phyloP scores from a whole-genome alignment of 768 basidiomycete genomes.

The Mycena maculata region DNA sequence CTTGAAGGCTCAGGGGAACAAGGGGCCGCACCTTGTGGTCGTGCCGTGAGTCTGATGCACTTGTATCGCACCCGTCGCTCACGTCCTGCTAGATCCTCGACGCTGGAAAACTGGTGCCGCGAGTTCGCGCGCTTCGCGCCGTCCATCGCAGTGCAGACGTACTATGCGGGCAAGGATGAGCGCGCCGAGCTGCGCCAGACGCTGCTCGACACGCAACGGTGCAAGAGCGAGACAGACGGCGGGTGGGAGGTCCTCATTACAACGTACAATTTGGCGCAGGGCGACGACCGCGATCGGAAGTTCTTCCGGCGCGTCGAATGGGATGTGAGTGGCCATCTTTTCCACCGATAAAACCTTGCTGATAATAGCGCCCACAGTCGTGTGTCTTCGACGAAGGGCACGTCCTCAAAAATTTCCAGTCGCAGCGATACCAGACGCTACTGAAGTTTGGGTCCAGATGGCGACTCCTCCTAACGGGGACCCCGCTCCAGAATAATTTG shows the following conservation, averaged over 20 bases:
- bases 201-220: slow-evolving; percentile 69
- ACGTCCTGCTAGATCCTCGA: slow-evolving; percentile 77
- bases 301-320: slow-evolving; percentile 93
- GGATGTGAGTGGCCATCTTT: slow-evolving; percentile 72
- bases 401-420: slow-evolving; percentile 96
- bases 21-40: slow-evolving; percentile 92
- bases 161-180: slow-evolving; percentile 94
- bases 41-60: slow-evolving; percentile 79
- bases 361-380: slow-evolving; percentile 63
- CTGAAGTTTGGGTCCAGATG: slow-evolving; percentile 88
- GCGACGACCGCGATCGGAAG: slow-evolving; percentile 89
- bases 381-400: slow-evolving; percentile 98
- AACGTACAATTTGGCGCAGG: slow-evolving; percentile 94
- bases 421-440: slow-evolving; percentile 93
- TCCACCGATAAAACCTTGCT: too few relatives aligned
- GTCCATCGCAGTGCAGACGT: slow-evolving; percentile 85
- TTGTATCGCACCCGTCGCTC: slow-evolving; percentile 7
- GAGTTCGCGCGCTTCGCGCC: slow-evolving; percentile 95
- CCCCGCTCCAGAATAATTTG: slow-evolving; percentile 92
- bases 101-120: slow-evolving; percentile 97
- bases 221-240: slow-evolving; percentile 57
- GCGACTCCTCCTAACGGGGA: slow-evolving; percentile 94
- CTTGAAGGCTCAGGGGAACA: slow-evolving; percentile 80
- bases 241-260: slow-evolving; percentile 96
- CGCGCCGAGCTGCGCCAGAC: slow-evolving; percentile 78